Conservation (phyloP, 2,329 filamentous ascomycete species). For the Clathrospora elynae region DNA sequence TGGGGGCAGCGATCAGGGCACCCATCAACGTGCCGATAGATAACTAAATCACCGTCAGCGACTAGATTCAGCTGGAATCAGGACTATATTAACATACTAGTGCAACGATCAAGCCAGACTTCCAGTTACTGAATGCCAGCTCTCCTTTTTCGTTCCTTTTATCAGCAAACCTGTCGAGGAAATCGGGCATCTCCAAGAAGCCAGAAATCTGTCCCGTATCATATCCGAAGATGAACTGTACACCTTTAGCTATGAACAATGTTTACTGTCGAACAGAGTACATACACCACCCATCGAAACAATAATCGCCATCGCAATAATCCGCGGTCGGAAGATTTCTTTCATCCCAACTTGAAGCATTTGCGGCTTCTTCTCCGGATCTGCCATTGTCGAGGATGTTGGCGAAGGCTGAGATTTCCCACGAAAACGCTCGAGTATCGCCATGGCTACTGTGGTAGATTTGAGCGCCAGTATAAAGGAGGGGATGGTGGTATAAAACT, state of each 20-base stretch:
- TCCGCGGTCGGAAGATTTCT: conserved; percentile 41
- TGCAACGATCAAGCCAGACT: conserved; percentile 44
- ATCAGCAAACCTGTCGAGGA: conserved; percentile 39
- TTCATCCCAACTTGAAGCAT: conserved; percentile 28
- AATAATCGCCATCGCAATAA: conserved; percentile 41
- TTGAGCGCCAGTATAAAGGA: not conserved
- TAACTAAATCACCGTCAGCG: conserved; percentile 49
- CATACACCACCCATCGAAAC: conserved; percentile 46
- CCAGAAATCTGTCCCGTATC: conserved; percentile 46
- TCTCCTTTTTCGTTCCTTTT: conserved; percentile 26
- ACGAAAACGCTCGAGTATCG: conserved; percentile 26
- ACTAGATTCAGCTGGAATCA: no score
- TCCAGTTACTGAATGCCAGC: conserved; percentile 37
- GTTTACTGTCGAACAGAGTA: conserved; percentile 1
- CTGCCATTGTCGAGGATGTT: conserved; percentile 29
- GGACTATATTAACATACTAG: conserved; percentile 25
- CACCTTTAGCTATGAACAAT: not conserved
- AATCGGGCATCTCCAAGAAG: conserved; percentile 47
- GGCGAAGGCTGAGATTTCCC: conserved; percentile 24
- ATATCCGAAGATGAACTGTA: conserved; percentile 36
- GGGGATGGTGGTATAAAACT: not conserved
- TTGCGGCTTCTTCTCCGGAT: conserved; percentile 38
- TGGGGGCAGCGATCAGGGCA: conserved; percentile 62
- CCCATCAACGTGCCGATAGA: conserved; percentile 78
- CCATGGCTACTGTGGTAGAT: conserved; percentile 20